These are phyloP conservation scores for Alisma plantagoaquatica DNA, from an alignment of 106 monocot genomes.

Conservation along the genomic window DNA sequence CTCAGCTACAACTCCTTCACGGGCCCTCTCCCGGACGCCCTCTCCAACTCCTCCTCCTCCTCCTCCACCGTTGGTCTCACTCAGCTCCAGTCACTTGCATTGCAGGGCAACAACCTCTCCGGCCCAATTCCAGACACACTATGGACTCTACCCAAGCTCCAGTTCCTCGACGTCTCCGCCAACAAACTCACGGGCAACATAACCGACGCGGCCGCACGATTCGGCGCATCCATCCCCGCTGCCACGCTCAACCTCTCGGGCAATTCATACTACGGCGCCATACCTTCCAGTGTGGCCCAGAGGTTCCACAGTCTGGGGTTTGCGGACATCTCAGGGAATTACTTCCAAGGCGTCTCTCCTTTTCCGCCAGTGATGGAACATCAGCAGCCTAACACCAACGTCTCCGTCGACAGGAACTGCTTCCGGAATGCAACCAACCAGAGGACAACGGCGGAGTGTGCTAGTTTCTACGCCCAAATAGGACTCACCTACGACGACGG, in stretches of 20 bases:
- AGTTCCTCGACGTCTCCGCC: conserved; percentile 16
- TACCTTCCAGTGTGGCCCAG: conserved; percentile 17
- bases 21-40: conserved; percentile 6
- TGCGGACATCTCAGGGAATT: conserved; percentile 54
- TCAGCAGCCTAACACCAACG: conserved; percentile 8
- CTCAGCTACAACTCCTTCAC: conserved; percentile 11
- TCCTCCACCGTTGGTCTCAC: too few relatives aligned
- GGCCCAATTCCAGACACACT: conserved; percentile 9
- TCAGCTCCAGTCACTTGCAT: neutral
- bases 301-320: conserved; percentile 15
- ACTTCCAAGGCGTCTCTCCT: conserved; percentile 41
- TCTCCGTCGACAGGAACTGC: conserved; percentile 41
- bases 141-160: conserved; percentile 9
- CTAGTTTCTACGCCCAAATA: conserved; percentile 34
- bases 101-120: conserved; percentile 22
- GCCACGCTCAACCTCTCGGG: conserved; percentile 39
- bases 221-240: conserved; percentile 1
- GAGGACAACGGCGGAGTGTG: conserved; percentile 31
- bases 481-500: conserved; percentile 34
- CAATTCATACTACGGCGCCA: conserved; percentile 47
- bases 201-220: neutral
- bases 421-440: conserved; percentile 29
- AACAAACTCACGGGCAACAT: conserved; percentile 20
- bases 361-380: too few relatives aligned
- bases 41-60: conserved; percentile 7